phyloP scores from a whole-genome alignment of 192 early-diverging fungal species.

The Linnemannia elongata region DNA sequence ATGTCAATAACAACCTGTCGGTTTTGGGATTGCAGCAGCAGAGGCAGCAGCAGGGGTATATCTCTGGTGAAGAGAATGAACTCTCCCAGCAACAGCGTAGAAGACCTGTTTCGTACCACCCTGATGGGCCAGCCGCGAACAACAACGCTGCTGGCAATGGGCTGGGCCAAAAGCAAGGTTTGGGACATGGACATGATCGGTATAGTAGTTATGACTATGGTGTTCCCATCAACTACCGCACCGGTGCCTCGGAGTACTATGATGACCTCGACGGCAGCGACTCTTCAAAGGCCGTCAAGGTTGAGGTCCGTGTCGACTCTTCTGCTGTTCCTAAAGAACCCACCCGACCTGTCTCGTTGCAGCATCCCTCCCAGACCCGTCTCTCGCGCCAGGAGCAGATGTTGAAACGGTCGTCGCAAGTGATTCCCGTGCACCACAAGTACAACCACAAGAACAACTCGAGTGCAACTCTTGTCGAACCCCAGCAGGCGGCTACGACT shows the following conservation, averaged over 20 bases:
- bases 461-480: background rate
- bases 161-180: background rate
- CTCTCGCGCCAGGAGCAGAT: background rate
- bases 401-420: slow-evolving; percentile 17
- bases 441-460: background rate
- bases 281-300: background rate
- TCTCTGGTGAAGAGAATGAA: no score
- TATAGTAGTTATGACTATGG: slow-evolving; percentile 25
- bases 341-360: background rate
- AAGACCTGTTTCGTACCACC: background rate
- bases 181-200: background rate
- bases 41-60: background rate
- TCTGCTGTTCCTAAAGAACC: background rate
- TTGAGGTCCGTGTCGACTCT: background rate
- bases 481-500: background rate
- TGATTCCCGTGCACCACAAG: slow-evolving; percentile 6
- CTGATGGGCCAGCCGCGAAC: background rate
- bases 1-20: background rate
- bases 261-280: background rate
- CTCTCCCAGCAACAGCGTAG: background rate
- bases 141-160: background rate
- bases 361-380: background rate
- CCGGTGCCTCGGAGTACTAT: background rate
- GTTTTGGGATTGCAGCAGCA: background rate
- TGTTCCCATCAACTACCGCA: slow-evolving; percentile 7